These are phyloP conservation scores for Alternaria conjuncta DNA, from an alignment of 2,329 filamentous ascomycete genomes.

Conservation along the genomic window DNA sequence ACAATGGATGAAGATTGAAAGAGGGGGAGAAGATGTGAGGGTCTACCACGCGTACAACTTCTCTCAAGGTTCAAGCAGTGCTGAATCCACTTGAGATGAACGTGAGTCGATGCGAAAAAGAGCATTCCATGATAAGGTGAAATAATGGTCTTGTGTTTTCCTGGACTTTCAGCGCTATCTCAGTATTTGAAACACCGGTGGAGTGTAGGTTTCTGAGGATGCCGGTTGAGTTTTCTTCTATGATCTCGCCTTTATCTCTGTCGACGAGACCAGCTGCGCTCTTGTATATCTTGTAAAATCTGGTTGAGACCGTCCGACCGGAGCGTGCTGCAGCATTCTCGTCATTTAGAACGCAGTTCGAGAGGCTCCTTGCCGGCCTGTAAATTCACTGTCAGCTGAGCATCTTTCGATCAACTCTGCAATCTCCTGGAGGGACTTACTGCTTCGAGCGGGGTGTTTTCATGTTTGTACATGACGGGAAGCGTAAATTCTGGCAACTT, in stretches of 20 bases:
- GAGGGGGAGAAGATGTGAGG: background rate
- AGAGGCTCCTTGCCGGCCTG: slow-evolving; percentile 39
- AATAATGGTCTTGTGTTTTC: too few relatives aligned
- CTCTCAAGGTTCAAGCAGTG: slow-evolving; percentile 18
- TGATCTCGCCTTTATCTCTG: slow-evolving; percentile 27
- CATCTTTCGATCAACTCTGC: background rate
- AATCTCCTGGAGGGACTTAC: slow-evolving; percentile 16
- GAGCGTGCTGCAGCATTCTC: slow-evolving; percentile 33
- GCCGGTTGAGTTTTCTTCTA: slow-evolving; percentile 4
- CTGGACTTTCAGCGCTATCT: background rate
- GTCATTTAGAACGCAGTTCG: slow-evolving; percentile 35
- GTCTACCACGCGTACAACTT: slow-evolving; percentile 18
- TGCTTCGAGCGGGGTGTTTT: slow-evolving; percentile 37
- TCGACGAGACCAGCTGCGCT: slow-evolving; percentile 15
- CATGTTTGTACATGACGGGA: slow-evolving; percentile 37
- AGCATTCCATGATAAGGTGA: background rate
- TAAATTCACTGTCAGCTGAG: background rate
- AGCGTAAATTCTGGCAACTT: slow-evolving; percentile 23
- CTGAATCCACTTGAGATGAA: slow-evolving; percentile 8
- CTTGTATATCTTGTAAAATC: slow-evolving; percentile 22
- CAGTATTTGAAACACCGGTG: background rate
- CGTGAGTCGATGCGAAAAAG: slow-evolving; percentile 15
- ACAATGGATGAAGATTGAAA: background rate
- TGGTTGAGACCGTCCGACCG: slow-evolving; percentile 31
- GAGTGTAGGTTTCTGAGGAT: background rate